Evolutionary conservation across 768 basidiomycete genomes (phyloP).

Genomic region (Pisolithus tinctorius): DNA sequence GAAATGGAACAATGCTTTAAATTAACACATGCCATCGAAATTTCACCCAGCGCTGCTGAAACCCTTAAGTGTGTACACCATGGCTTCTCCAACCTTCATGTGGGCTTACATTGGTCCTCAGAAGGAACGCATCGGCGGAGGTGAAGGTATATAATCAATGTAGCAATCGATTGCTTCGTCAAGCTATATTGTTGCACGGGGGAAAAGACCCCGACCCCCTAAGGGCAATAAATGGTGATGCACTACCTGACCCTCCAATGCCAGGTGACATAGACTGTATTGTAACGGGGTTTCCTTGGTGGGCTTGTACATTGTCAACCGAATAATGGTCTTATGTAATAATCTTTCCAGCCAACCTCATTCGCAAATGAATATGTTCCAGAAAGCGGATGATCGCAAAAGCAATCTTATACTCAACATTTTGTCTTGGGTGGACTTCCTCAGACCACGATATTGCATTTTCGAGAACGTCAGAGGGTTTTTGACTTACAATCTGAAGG

Average conservation of each 20-base stretch:
- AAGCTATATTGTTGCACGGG: constrained; percentile 47
- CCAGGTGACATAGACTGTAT: constrained; percentile 56
- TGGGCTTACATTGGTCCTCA: constrained; percentile 6
- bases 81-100: background rate
- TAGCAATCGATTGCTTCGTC: constrained; percentile 53
- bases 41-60: constrained; percentile 63
- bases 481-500: constrained; percentile 32
- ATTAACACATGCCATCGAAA: constrained; percentile 63
- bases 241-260: constrained; percentile 40
- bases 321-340: constrained; percentile 1
- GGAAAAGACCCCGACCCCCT: constrained; percentile 37
- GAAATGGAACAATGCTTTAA: constrained; percentile 48
- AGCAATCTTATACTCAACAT: constrained; percentile 62
- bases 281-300: constrained; percentile 78
- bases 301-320: constrained; percentile 2
- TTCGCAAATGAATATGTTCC: constrained; percentile 66
- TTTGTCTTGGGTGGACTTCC: constrained; percentile 37
- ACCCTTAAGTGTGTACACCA: constrained; percentile 49
- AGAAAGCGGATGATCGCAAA: constrained; percentile 59
- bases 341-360: constrained; percentile 58
- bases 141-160: constrained; percentile 65
- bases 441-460: constrained; percentile 36
- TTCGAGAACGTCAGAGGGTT: constrained; percentile 48
- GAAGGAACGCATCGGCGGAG: constrained; percentile 46
- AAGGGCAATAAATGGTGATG: constrained; percentile 30